phyloP scores from a whole-genome alignment of 345 rosid species.

The Brassica cretica region DNA sequence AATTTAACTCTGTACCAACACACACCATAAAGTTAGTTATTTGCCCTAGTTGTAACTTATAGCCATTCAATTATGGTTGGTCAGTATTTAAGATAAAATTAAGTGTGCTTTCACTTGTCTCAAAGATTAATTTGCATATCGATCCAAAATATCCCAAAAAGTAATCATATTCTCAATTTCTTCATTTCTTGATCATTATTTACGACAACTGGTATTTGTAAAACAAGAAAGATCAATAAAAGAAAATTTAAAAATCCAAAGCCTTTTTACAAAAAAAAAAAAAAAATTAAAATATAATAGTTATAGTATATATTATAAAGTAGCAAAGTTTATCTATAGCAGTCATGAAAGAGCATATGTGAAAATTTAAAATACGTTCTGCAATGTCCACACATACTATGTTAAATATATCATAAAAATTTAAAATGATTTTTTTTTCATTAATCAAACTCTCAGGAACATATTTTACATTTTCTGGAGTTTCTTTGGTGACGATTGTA shows the following conservation, averaged over 20 bases:
- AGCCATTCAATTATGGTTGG: not conserved
- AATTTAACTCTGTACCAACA: not conserved
- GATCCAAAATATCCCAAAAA: not conserved
- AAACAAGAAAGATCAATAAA: not conserved
- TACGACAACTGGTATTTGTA: not conserved
- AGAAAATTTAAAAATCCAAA: not conserved
- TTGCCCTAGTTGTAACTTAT: not conserved
- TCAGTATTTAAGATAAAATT: not conserved
- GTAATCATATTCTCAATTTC: not conserved
- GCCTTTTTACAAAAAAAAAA: not conserved
- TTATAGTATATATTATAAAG: not conserved
- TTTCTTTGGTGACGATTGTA: conserved; percentile 29
- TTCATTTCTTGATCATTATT: not conserved
- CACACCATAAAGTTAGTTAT: not conserved
- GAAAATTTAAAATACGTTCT: not conserved
- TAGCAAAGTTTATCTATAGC: not conserved
- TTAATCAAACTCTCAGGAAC: conserved; percentile 32
- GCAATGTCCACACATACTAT: not conserved
- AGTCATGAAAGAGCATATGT: not conserved
- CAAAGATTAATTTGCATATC: not conserved
- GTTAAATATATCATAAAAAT: not conserved
- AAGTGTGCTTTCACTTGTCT: not conserved
- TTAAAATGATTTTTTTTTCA: not conserved
- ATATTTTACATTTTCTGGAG: conserved; percentile 42
- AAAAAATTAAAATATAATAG: no score